Evolutionary conservation across 129 eudicot species (phyloP), one percentile per base, ranked within the genome.

Genomic region (Calendula officinalis): DNA sequence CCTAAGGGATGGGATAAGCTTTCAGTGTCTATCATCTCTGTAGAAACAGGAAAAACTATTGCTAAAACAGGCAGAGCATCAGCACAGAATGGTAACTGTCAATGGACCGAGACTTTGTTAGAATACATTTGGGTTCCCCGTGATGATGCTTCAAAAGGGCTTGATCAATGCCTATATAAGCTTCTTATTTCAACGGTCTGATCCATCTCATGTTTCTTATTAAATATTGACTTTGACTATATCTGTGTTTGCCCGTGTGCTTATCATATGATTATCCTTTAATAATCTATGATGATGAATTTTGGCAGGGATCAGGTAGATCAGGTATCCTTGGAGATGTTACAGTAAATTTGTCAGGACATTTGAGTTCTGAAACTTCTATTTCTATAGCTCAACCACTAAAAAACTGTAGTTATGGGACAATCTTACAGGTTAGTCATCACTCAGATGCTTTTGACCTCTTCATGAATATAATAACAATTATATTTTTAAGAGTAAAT

Each of bases 1-100:
- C 95, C 95, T 27, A 87, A 76, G 78, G 95, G 95, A 65, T 87
- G 95, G 95, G 90, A 87, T 71, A 83, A 76, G 77, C 87, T 87
- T 60, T 81, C 66, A 17, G 52, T 87, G 41, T 81, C 85, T 62
- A 70, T 87, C 45, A 54, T 76, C 70, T 87, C 95, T 44, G 73
- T 72, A 39, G 86, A 83, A 73, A 78, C 87, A 55, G 95, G 88
- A 54, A 84, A 87, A 74, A 73, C 83, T 10, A 69, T 81, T 3
- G 62, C 69, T 58, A 87, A 87, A 74, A 60, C 86, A 48, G 90
- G 81, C 45, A 83, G 77, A 72, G 77, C 81, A 43, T 67, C 62
- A 5, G 85, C 75, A 39, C 81, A 75, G 56, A 83, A 78, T 61
- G 95, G 90, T 57, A 76, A 36, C 54, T 87, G 95, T 55, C 73